A percentile compares a stretch with the other conserved stretches of the same genome.
These are phyloP conservation scores for Phytophthora pistaciae DNA, from an alignment of 352 stramenopile species.

Conservation along the genomic window DNA sequence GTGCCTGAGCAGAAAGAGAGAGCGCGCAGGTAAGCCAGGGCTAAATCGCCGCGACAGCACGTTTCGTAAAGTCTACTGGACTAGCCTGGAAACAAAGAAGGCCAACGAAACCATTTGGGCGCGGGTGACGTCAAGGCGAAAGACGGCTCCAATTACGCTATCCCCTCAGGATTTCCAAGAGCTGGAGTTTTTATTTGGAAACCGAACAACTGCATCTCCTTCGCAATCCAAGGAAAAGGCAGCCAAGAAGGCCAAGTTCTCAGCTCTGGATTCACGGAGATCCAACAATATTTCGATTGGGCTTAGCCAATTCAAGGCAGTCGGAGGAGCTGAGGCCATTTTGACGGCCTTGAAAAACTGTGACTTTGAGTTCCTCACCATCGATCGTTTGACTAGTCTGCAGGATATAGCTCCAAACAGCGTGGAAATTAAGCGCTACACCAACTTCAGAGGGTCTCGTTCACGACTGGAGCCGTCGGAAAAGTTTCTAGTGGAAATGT, in stretches of 20 bases:
- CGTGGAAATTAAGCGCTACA: constrained; percentile 78
- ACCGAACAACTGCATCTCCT: constrained; percentile 20
- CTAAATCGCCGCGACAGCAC: constrained; percentile 53
- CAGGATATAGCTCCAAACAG: constrained; percentile 75
- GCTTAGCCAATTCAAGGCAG: constrained; percentile 76
- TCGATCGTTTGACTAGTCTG: constrained; percentile 65
- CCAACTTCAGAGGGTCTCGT: constrained; percentile 66
- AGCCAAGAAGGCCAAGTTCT: constrained; percentile 54
- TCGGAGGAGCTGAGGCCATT: constrained; percentile 58
- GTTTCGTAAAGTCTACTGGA: constrained; percentile 88
- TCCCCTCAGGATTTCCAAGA: constrained; percentile 78
- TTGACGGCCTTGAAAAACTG: constrained; percentile 56
- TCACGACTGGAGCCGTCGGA: constrained; percentile 62
- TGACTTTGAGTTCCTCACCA: constrained; percentile 70
- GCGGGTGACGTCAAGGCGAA: constrained; percentile 65
- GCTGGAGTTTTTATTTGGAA: constrained; percentile 65
- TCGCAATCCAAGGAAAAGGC: constrained; percentile 24
- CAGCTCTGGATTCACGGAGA: constrained; percentile 72
- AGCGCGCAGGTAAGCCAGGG: constrained; percentile 11
- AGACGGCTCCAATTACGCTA: constrained; percentile 75
- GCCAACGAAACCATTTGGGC: constrained; percentile 78
- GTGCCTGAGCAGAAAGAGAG: constrained; percentile 14
- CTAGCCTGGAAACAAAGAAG: constrained; percentile 66
- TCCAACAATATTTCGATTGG: constrained; percentile 88
- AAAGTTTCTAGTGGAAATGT: constrained; percentile 81